These are phyloP conservation scores for Penicillium sp. DNA, from an alignment of 2,329 filamentous ascomycete genomes.

Conservation along the genomic window DNA sequence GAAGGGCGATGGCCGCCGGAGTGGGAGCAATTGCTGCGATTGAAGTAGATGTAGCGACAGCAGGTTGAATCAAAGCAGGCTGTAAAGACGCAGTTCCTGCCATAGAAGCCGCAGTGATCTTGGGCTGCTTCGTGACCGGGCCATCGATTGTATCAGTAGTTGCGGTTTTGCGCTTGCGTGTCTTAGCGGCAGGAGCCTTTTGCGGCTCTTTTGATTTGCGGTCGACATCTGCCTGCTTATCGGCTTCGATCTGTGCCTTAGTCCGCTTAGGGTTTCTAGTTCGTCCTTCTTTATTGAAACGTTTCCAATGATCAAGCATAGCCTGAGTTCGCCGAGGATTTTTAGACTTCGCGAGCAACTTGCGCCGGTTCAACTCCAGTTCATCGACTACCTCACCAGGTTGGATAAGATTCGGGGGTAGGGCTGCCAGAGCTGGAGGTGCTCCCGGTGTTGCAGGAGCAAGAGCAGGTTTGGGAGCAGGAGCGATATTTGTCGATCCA, in stretches of 20 bases:
- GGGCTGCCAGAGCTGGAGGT: constrained; percentile 17
- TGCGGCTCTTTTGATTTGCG: constrained; percentile 24
- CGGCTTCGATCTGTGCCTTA: constrained; percentile 43
- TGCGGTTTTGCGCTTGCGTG: constrained; percentile 21
- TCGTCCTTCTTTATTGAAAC: constrained; percentile 41
- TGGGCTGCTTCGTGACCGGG: neutral
- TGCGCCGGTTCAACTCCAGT: constrained; percentile 29
- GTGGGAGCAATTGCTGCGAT: neutral
- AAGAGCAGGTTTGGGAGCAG: constrained; percentile 9
- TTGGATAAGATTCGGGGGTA: constrained; percentile 8
- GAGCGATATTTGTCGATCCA: constrained; percentile 4
- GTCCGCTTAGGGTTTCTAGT: constrained; percentile 42
- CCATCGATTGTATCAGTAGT: neutral
- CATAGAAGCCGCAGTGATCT: constrained; percentile 6
- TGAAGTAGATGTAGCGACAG: neutral
- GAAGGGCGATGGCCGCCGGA: neutral
- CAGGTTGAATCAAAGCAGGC: constrained; percentile 13
- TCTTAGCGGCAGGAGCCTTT: constrained; percentile 17
- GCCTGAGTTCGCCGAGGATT: constrained; percentile 43
- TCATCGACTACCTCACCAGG: constrained; percentile 24
- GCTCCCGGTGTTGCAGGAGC: constrained; percentile 12
- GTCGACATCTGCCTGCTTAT: constrained; percentile 28
- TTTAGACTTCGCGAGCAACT: constrained; percentile 41
- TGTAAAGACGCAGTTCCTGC: constrained; percentile 4
- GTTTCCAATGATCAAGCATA: constrained; percentile 44